These are phyloP conservation scores for Deinandra increscens DNA, from an alignment of 129 eudicot genomes.

Conservation along the genomic window DNA sequence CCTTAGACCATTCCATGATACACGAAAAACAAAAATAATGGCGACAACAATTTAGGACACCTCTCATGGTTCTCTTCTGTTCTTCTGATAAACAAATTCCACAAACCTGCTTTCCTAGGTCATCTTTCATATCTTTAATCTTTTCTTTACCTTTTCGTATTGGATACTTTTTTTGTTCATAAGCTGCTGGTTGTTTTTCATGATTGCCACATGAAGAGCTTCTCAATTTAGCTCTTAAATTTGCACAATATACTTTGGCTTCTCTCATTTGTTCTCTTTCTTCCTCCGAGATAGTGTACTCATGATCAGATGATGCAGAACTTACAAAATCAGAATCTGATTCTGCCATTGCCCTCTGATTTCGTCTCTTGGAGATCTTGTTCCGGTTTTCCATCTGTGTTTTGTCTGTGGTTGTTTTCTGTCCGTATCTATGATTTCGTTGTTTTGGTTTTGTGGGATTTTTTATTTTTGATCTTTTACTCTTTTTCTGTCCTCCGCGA, in stretches of 20 bases:
- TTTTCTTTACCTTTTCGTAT: slow-evolving; percentile 80
- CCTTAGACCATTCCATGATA: slow-evolving; percentile 98
- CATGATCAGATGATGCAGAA: slow-evolving; percentile 68
- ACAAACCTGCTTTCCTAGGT: slow-evolving; percentile 78
- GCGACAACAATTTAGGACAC: slow-evolving; percentile 73
- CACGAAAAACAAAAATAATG: slow-evolving; percentile 88
- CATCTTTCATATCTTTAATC: slow-evolving; percentile 51
- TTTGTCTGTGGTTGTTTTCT: slow-evolving; percentile 28
- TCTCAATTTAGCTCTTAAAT: slow-evolving; percentile 43
- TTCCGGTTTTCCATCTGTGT: slow-evolving; percentile 29
- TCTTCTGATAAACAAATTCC: slow-evolving; percentile 94
- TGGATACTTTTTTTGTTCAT: slow-evolving; percentile 45
- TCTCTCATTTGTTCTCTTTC: slow-evolving; percentile 90
- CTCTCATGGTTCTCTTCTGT: slow-evolving; percentile 69
- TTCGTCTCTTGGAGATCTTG: slow-evolving; percentile 40
- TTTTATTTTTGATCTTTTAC: slow-evolving; percentile 39
- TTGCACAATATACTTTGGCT: slow-evolving; percentile 53
- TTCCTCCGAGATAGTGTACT: slow-evolving; percentile 88
- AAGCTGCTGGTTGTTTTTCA: slow-evolving; percentile 29
- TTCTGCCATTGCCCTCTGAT: slow-evolving; percentile 22
- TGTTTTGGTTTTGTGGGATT: slow-evolving; percentile 39
- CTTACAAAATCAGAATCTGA: slow-evolving; percentile 71
- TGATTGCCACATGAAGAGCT: slow-evolving; percentile 45
- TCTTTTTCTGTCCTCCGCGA: slow-evolving; percentile 34
- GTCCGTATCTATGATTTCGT: slow-evolving; percentile 30